Evolutionary conservation across 495 filamentous ascomycete species (phyloP).

Genomic region (Thermochaetoides thermophila): DNA sequence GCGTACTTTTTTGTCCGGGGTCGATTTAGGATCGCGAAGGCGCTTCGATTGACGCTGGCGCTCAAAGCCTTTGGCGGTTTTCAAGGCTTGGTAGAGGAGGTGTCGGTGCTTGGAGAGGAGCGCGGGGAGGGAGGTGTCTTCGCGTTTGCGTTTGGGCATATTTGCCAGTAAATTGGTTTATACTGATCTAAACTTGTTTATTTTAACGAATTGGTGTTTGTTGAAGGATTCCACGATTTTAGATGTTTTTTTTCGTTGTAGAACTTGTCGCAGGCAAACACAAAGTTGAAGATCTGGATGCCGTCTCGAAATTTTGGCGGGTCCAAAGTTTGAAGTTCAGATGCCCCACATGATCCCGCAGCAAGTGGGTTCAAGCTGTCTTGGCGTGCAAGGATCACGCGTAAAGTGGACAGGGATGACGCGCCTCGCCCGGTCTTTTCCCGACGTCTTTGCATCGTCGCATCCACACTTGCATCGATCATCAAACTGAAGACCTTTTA

Average conservation of each 20-base stretch:
- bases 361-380: background rate
- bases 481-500: no score
- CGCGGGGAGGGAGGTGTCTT: conserved; percentile 27
- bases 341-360: background rate
- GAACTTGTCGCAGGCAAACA: background rate
- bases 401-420: conserved; percentile 10
- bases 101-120: conserved; percentile 44
- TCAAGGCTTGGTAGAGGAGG: conserved; percentile 52
- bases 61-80: conserved; percentile 74
- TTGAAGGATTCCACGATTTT: no score
- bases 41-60: conserved; percentile 73
- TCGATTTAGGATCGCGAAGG: conserved; percentile 46
- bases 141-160: conserved; percentile 36
- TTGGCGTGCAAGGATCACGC: conserved; percentile 3
- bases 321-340: no score
- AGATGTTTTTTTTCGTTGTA: background rate
- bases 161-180: no score
- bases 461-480: no score
- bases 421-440: conserved; percentile 1
- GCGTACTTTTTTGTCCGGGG: conserved; percentile 36
- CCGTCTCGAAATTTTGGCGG: conserved; percentile 6
- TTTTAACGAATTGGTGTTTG: no score
- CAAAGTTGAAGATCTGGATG: background rate
- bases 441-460: no score
- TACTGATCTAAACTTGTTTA: no score